phyloP scores from a whole-genome alignment of 306 rosid species.

The Citrullus colocynthis region DNA sequence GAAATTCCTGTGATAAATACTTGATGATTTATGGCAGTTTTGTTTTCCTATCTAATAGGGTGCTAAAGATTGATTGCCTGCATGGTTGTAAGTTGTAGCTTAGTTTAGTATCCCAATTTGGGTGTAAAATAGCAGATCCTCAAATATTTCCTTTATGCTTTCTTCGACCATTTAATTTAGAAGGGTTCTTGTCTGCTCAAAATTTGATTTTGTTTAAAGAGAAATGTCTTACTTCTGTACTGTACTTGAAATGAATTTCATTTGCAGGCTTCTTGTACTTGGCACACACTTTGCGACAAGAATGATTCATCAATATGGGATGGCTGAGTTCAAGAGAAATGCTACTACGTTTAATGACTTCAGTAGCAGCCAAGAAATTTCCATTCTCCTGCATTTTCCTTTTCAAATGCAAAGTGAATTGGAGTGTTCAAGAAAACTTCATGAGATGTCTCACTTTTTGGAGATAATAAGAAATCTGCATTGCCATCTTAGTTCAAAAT shows the following conservation, averaged over 20 bases:
- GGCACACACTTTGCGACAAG: conserved; percentile 72
- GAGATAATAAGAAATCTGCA: conserved; percentile 83
- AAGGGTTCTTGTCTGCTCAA: neutral
- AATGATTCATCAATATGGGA: conserved; percentile 77
- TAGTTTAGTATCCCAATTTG: neutral
- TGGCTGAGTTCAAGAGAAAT: conserved; percentile 39
- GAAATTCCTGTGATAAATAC: neutral
- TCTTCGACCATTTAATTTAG: neutral
- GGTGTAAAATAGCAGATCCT: neutral
- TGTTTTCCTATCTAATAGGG: neutral
- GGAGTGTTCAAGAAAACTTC: conserved; percentile 46
- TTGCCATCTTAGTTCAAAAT: conserved; percentile 49
- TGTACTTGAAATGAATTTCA: neutral
- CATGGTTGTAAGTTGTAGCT: neutral
- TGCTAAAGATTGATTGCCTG: neutral
- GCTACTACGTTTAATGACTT: conserved; percentile 21
- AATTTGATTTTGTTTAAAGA: neutral
- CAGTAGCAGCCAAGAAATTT: conserved; percentile 25
- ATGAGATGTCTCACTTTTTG: conserved; percentile 85
- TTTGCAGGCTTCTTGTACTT: conserved; percentile 68
- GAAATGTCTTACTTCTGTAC: neutral
- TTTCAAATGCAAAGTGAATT: conserved; percentile 31
- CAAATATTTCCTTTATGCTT: neutral
- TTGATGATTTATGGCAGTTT: neutral
- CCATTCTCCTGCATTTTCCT: conserved; percentile 44